A percentile compares a stretch with the other conserved stretches of the same genome.
Evolutionary conservation across 257 asterid species (phyloP).

Genomic region (Fraxinus pennsylvanica): DNA sequence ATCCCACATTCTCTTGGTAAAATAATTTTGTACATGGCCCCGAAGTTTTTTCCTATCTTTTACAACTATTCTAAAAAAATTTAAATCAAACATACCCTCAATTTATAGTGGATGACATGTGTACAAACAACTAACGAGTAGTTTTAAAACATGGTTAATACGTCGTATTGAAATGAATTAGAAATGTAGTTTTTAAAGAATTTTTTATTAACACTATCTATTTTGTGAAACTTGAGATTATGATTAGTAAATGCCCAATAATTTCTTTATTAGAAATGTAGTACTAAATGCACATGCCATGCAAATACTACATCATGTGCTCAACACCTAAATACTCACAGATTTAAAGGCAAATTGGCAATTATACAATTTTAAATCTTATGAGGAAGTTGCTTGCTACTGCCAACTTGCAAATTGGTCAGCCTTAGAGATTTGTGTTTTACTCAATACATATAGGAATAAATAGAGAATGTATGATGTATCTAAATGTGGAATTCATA

Average conservation of each 20-base stretch:
- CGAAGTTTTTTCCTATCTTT: no score
- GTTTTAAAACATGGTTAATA: not conserved
- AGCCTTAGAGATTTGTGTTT: not conserved
- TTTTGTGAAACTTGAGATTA: not conserved
- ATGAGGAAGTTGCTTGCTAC: not conserved
- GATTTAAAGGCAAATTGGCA: conserved; percentile 1
- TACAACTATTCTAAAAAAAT: no score
- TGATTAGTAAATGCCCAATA: not conserved
- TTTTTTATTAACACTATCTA: not conserved
- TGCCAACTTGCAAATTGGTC: not conserved
- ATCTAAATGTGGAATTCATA: not conserved
- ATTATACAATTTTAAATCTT: conserved; percentile 3
- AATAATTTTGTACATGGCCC: no score
- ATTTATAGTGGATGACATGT: not conserved
- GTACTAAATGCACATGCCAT: conserved; percentile 43
- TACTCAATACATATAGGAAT: not conserved
- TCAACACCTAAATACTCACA: conserved; percentile 36
- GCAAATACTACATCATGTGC: conserved; percentile 40
- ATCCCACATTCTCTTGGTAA: no score
- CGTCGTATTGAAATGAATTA: not conserved
- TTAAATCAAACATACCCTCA: no score
- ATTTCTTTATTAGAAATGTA: not conserved
- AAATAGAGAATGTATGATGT: not conserved
- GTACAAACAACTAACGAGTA: not conserved
- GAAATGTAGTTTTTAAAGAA: not conserved